phyloP scores from a whole-genome alignment of 768 basidiomycete species.

The Mycena indigotica region DNA sequence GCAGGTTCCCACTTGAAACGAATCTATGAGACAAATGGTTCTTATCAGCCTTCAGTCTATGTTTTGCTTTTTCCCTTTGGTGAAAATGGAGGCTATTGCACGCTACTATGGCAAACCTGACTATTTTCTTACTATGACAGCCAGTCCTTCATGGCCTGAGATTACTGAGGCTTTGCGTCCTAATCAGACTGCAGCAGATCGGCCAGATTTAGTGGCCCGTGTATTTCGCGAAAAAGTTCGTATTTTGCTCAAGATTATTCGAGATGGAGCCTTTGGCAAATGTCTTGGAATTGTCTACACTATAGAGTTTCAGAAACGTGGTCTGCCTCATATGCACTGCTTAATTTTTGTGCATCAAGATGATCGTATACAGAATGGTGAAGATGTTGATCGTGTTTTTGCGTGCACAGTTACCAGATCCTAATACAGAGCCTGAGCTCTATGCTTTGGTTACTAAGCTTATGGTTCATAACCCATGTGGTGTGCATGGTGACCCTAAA shows the following conservation, averaged over 20 bases:
- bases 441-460: constrained; percentile 24
- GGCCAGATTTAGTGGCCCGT: constrained; percentile 31
- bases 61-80: not conserved
- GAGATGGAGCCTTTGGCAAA: not conserved
- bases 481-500: constrained; percentile 39
- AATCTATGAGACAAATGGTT: constrained; percentile 27
- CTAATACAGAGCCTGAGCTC: constrained; percentile 26
- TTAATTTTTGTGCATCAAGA: constrained; percentile 34
- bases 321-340: constrained; percentile 47
- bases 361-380: constrained; percentile 5
- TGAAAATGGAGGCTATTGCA: not conserved
- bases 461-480: constrained; percentile 42
- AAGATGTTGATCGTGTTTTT: constrained; percentile 35
- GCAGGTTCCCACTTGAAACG: too few species aligned
- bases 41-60: not conserved
- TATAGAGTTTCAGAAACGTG: constrained; percentile 50
- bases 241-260: not conserved
- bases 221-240: constrained; percentile 13
- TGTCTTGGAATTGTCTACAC: constrained; percentile 31
- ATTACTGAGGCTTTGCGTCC: constrained; percentile 30
- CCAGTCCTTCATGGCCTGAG: constrained; percentile 43
- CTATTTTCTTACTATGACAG: not conserved
- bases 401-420: constrained; percentile 39
- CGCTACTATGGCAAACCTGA: not conserved
- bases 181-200: constrained; percentile 1